Evolutionary conservation across 805 yeast genomes (phyloP).

Genomic region (Wickerhamiella kurtzmanii): DNA sequence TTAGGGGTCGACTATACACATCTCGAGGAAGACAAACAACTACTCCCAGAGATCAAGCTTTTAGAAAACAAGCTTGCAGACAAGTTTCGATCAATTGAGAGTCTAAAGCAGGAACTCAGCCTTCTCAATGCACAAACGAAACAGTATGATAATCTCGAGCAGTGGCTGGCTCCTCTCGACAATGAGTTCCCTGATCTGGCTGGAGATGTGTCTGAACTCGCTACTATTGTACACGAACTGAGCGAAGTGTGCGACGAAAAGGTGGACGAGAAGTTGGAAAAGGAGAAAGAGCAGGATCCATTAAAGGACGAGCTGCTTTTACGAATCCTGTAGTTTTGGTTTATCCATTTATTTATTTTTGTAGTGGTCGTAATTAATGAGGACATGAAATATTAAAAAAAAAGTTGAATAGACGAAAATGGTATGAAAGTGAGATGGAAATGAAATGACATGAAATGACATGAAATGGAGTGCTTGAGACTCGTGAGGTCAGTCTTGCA

Average conservation of each 20-base stretch:
- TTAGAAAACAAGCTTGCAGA: neutral
- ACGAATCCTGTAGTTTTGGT: neutral
- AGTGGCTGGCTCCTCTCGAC: neutral
- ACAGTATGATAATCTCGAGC: neutral
- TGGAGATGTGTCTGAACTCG: neutral
- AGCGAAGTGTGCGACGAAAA: neutral
- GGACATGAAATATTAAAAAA: too few relatives aligned
- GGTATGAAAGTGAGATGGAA: too few relatives aligned
- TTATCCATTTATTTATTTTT: too few relatives aligned
- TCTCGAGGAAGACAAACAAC: neutral
- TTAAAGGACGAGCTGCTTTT: neutral
- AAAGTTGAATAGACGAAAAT: too few relatives aligned
- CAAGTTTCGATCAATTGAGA: neutral
- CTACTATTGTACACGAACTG: neutral
- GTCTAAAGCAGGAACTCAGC: neutral
- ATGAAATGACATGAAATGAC: too few relatives aligned
- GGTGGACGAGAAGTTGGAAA: neutral
- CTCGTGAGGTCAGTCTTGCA: too few relatives aligned
- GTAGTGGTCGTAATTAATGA: too few relatives aligned
- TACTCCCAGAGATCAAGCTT: neutral
- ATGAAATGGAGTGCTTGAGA: too few relatives aligned
- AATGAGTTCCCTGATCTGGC: neutral
- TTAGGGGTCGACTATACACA: constrained; percentile 10
- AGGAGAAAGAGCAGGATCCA: neutral
- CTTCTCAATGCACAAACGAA: neutral